These are phyloP conservation scores for Aureobasidium sp. DNA, from an alignment of 2,329 filamentous ascomycete genomes.

Conservation along the genomic window DNA sequence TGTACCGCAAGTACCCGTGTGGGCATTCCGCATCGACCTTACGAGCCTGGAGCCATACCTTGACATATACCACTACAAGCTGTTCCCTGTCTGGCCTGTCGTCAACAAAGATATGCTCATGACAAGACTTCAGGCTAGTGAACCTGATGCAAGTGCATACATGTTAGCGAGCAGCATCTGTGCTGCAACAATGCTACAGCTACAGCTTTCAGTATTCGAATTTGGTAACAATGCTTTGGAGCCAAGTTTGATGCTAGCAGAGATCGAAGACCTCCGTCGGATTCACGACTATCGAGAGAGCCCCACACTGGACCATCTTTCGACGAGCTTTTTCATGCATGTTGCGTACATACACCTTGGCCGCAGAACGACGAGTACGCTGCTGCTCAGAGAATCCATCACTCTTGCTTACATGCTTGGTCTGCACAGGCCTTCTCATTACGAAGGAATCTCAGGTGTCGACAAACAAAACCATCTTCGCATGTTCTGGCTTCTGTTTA, in stretches of 20 bases:
- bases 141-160: constrained; percentile 15
- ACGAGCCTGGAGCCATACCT: constrained; percentile 17
- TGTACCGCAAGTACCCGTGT: not conserved
- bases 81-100: constrained; percentile 21
- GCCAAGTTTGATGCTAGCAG: constrained; percentile 3
- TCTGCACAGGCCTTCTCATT: constrained; percentile 17
- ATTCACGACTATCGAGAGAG: constrained; percentile 16
- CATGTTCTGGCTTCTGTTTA: constrained; percentile 20
- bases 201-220: constrained; percentile 14
- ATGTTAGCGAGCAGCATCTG: constrained; percentile 19
- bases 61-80: constrained; percentile 21
- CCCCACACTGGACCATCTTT: constrained; percentile 13
- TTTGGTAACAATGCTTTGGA: not conserved
- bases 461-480: constrained; percentile 14
- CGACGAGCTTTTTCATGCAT: constrained; percentile 20
- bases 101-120: constrained; percentile 13
- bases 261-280: constrained; percentile 18
- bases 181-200: constrained; percentile 19
- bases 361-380: constrained; percentile 16
- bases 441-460: not conserved
- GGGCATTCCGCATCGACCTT: not conserved
- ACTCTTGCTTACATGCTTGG: constrained; percentile 19
- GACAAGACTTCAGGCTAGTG: not conserved
- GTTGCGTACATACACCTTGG: constrained; percentile 18
- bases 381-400: constrained; percentile 19